phyloP scores from a whole-genome alignment of 2,329 filamentous ascomycete species.

The Hypoxylon sp. region DNA sequence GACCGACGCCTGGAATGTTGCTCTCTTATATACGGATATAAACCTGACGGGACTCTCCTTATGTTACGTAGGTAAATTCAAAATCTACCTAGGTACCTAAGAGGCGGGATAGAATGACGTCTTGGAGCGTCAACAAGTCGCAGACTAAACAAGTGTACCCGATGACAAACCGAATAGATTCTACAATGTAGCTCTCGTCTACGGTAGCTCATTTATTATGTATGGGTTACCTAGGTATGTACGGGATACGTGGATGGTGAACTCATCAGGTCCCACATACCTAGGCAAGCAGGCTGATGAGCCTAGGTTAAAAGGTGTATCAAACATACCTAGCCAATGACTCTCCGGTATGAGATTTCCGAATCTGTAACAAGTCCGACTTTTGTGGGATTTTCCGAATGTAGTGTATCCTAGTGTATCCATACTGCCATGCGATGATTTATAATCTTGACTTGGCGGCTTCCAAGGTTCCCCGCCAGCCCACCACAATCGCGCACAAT shows the following conservation, averaged over 20 bases:
- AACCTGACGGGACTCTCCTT: not conserved
- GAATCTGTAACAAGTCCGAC: constrained; percentile 12
- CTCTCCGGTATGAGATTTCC: constrained; percentile 9
- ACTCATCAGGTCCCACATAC: constrained; percentile 30
- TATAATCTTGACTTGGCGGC: constrained; percentile 11
- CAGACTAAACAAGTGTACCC: constrained; percentile 10
- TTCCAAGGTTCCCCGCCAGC: not conserved
- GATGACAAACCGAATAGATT: constrained; percentile 7
- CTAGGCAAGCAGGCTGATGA: constrained; percentile 20
- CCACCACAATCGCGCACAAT: too few relatives aligned
- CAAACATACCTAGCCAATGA: not conserved
- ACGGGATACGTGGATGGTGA: not conserved
- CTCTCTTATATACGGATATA: constrained; percentile 1
- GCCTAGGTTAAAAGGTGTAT: constrained; percentile 4
- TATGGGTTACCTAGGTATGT: too few relatives aligned
- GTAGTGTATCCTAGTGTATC: not conserved
- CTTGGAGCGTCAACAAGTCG: constrained; percentile 12
- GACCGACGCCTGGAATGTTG: not conserved
- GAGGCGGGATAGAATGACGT: constrained; percentile 22
- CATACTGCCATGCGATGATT: not conserved
- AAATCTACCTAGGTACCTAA: not conserved
- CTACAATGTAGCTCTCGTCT: too few relatives aligned
- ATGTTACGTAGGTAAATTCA: not conserved
- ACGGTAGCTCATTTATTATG: too few relatives aligned
- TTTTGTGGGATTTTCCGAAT: constrained; percentile 13